Evolutionary conservation across 2,329 filamentous ascomycete species (phyloP), one percentile per base, ranked within the genome.

Genomic region (Verticillium nonalfalfae): DNA sequence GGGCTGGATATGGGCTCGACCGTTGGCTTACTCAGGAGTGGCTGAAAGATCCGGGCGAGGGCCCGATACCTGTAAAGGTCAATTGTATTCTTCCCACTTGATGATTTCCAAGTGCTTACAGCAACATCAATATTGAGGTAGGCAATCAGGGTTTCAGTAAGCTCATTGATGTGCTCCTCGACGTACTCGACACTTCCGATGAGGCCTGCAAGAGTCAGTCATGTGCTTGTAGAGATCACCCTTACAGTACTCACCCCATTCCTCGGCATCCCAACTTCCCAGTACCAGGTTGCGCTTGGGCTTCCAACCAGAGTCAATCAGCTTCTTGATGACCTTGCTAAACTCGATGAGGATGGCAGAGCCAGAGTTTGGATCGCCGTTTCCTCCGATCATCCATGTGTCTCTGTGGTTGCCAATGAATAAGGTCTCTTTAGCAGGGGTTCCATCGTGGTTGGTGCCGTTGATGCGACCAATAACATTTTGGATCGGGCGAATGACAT

Each of bases 121-220:
- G 84, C 90, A 7, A 92, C 86, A 69, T 95, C 91, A 34, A 95
- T 86, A 68, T 96, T 96, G 59, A 96, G 76, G 67, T 96, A 96
- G 0, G 89, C 85, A 58, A 96, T 83, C 7, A 89, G 86, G 0
- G 87, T 85, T 15, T 85, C 81, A 0, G 81, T 84, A 1, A 96
- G 82, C 90, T 90, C 95, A 0, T 89, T 85, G 1, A 92, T 73
- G 63, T 91, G 88, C 62, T 96, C 91, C 70, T 96, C 91, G 0
- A 96, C 90, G 90, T 90, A 96, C 70, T 96, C 91, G 0, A 90
- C 93, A 3, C 88, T 91, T 1, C 91, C 92, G 7, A 96, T 74
- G 1, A 95, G 77, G 0, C 90, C 45, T 52, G 18, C 90, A 68
- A 94, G 26, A 94, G 73, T 96, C 91, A 72, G 90, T 88, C 0